phyloP scores from a whole-genome alignment of 2,329 filamentous ascomycete species.

The Immersiporthe knoxdaviesiana region DNA sequence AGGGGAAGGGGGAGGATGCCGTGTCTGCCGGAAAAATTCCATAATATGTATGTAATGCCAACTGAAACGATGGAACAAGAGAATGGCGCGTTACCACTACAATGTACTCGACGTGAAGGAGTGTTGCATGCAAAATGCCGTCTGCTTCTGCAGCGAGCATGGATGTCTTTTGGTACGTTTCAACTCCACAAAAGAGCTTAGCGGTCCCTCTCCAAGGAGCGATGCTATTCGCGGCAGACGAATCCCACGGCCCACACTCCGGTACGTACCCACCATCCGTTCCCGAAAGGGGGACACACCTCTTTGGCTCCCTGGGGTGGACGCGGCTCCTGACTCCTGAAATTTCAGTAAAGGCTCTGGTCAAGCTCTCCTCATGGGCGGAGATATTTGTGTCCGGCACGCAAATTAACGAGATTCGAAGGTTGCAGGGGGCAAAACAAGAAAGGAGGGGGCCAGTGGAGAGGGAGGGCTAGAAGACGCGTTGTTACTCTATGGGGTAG shows the following conservation, averaged over 20 bases:
- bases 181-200: not conserved
- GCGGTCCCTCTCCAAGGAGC: not conserved
- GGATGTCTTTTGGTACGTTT: not conserved
- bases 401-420: not conserved
- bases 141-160: not conserved
- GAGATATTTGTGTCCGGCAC: not conserved
- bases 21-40: not conserved
- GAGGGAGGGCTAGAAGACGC: not conserved
- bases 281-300: not conserved
- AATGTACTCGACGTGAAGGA: too few relatives aligned
- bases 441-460: too few relatives aligned
- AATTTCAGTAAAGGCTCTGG: not conserved
- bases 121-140: not conserved
- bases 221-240: not conserved
- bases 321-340: conserved; percentile 4
- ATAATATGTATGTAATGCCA: not conserved
- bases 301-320: not conserved
- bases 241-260: not conserved
- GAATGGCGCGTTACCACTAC: too few relatives aligned
- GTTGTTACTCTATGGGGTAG: not conserved
- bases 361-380: not conserved
- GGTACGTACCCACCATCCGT: not conserved
- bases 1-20: too few relatives aligned
- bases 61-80: conserved; percentile 5
- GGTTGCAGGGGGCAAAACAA: not conserved